phyloP scores from a whole-genome alignment of 768 basidiomycete genomes.

The Pisolithus tinctorius region DNA sequence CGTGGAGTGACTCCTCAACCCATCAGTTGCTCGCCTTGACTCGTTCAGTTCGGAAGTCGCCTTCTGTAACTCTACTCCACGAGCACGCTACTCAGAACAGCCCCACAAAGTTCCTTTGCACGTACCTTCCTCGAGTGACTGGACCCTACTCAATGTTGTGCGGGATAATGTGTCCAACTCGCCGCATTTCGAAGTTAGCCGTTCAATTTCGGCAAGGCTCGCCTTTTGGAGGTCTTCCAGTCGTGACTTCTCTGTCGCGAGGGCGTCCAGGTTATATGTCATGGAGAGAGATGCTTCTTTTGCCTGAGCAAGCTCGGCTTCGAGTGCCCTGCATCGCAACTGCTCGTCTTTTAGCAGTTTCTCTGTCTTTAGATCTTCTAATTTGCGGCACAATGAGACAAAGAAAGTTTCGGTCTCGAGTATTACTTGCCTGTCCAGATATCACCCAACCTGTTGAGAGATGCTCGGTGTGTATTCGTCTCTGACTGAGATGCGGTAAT shows the following conservation, averaged over 20 bases:
- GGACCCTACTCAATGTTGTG: slow-evolving; percentile 3
- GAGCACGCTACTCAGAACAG: slow-evolving; percentile 18
- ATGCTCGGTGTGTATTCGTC: slow-evolving; percentile 20
- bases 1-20: slow-evolving; percentile 8
- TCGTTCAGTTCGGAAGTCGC: slow-evolving; percentile 13
- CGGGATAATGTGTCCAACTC: slow-evolving; percentile 9
- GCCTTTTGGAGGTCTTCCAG: slow-evolving; percentile 11
- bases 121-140: slow-evolving; percentile 18
- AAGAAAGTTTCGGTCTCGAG: neutral
- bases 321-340: slow-evolving; percentile 12
- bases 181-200: slow-evolving; percentile 7
- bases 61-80: slow-evolving; percentile 12
- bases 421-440: slow-evolving; percentile 24
- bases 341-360: slow-evolving; percentile 16
- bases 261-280: slow-evolving; percentile 12
- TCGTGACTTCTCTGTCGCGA: slow-evolving; percentile 19
- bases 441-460: slow-evolving; percentile 23
- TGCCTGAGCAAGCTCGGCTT: slow-evolving; percentile 15
- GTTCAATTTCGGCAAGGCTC: slow-evolving; percentile 12
- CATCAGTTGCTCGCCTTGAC: slow-evolving; percentile 8
- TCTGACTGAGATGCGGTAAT: slow-evolving; percentile 19
- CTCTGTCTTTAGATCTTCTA: slow-evolving; percentile 13
- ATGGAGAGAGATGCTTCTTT: slow-evolving; percentile 4
- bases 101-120: slow-evolving; percentile 20
- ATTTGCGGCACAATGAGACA: slow-evolving; percentile 1